Evolutionary conservation across 2,329 filamentous ascomycete genomes (phyloP).

Genomic region (Pestalotiopsis sp.): DNA sequence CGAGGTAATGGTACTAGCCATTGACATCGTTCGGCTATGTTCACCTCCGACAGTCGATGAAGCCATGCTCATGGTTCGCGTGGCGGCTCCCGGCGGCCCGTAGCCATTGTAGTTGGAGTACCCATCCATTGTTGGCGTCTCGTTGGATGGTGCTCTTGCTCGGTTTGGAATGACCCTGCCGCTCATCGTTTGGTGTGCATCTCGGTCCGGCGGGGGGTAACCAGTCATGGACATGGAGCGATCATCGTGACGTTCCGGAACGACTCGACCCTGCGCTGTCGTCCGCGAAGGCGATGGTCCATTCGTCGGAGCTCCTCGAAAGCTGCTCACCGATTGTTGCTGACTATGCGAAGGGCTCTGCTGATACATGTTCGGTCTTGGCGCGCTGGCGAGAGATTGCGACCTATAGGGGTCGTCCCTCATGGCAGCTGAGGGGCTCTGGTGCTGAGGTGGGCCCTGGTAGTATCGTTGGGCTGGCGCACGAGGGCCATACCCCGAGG

Average conservation of each 20-base stretch:
- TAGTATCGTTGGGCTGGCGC: conserved; percentile 62
- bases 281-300: conserved; percentile 68
- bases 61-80: conserved; percentile 64
- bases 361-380: conserved; percentile 74
- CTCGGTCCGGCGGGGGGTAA: conserved; percentile 72
- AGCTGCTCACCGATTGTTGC: conserved; percentile 69
- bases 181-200: conserved; percentile 89
- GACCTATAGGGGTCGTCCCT: conserved; percentile 88
- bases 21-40: conserved; percentile 77
- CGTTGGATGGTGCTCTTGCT: conserved; percentile 46
- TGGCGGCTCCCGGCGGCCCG: conserved; percentile 53
- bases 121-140: conserved; percentile 38
- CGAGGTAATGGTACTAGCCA: conserved; percentile 80
- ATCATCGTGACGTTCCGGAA: conserved; percentile 90
- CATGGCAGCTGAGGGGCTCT: conserved; percentile 65
- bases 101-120: conserved; percentile 42
- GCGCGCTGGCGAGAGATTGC: conserved; percentile 83
- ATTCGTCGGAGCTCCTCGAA: conserved; percentile 78
- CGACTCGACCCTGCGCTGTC: conserved; percentile 87
- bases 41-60: conserved; percentile 53
- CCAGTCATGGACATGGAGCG: conserved; percentile 96
- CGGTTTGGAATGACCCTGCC: conserved; percentile 87
- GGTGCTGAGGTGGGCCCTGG: conserved; percentile 52
- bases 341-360: conserved; percentile 64
- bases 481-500: conserved; percentile 41